Evolutionary conservation across 495 filamentous ascomycete species (phyloP), one percentile per base, ranked within the genome.

Genomic region (Daldinia concentrica): DNA sequence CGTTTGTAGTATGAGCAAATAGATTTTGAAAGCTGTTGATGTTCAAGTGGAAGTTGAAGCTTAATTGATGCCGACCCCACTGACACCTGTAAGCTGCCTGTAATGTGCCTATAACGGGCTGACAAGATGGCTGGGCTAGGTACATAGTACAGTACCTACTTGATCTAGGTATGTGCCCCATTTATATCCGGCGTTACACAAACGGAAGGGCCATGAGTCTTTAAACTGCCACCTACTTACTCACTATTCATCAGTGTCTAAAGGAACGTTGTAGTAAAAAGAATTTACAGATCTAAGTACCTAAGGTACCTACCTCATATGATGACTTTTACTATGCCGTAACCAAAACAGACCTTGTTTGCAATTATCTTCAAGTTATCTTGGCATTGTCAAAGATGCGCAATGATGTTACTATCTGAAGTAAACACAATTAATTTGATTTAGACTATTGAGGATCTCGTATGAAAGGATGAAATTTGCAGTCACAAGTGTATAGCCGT

Each of bases 91-190:
- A n/a, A n/a, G n/a, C n/a, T n/a, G n/a, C n/a, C n/a, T n/a, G n/a
- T n/a, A n/a, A n/a, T n/a, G n/a, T n/a, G n/a, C n/a, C n/a, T n/a
- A n/a, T n/a, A 24, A 55, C 37, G 36, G 29, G 24, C 15, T 22
- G 34, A 36, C 39, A 41, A 22, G 34, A 51, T 26, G 52, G 36
- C 39, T 12, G 39, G 22, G n/a, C 22, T 36, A 51, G 59, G 60
- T 41, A 62, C 59, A 12, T 52, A 39, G 45, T 43, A 17, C 39
- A 43, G 17, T 45, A 8, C n/a, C 5, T 45, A 19, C 6, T 19
- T 48, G 43, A 24, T 8, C 17, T 19, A 48, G 43, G 17, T 22
- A 48, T 24, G 8, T 22, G 9, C 2, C 43, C 43, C 43, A 48
- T 19, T 12, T 12, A 48, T 48, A 48, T 22, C 43, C 43, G 9